Conservation (phyloP, 768 basidiomycete genomes). For the Naematelia aurantialba region DNA sequence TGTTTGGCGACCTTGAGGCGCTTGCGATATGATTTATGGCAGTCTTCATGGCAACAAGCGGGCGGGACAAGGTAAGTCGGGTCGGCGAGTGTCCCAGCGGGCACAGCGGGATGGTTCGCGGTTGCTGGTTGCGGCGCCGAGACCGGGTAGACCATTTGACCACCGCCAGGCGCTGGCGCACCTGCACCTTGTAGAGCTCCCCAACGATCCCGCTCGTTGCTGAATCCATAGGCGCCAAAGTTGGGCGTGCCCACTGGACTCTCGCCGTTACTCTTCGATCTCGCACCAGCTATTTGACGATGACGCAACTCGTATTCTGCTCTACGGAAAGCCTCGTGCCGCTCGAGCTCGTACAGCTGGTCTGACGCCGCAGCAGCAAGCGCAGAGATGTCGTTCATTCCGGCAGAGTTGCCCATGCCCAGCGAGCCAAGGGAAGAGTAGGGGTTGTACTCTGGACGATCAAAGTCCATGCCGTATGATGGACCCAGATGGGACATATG, state of each 20-base stretch:
- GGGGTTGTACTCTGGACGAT: slow-evolving; percentile 32
- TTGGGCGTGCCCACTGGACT: slow-evolving; percentile 42
- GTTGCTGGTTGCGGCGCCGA: slow-evolving; percentile 48
- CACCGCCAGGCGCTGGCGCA: slow-evolving; percentile 29
- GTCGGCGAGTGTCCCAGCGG: slow-evolving; percentile 50
- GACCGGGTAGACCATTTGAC: slow-evolving; percentile 48
- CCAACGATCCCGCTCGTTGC: slow-evolving; percentile 42
- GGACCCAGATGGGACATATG: slow-evolving; percentile 38
- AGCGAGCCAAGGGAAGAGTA: slow-evolving; percentile 32
- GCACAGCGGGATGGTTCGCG: slow-evolving; percentile 46
- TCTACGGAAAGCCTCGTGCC: slow-evolving; percentile 72
- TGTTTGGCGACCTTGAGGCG: slow-evolving; percentile 51
- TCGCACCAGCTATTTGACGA: slow-evolving; percentile 56
- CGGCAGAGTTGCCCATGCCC: slow-evolving; percentile 34
- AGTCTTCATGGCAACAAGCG: slow-evolving; percentile 54
- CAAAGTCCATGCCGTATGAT: slow-evolving; percentile 45
- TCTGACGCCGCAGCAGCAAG: slow-evolving; percentile 68
- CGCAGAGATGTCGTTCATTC: slow-evolving; percentile 51
- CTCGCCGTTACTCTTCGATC: slow-evolving; percentile 36
- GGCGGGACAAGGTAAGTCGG: slow-evolving; percentile 52
- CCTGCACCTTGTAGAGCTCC: slow-evolving; percentile 15
- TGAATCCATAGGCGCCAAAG: slow-evolving; percentile 32
- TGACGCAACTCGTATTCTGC: slow-evolving; percentile 81
- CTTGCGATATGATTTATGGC: slow-evolving; percentile 54
- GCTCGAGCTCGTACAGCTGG: slow-evolving; percentile 83